These are phyloP conservation scores for Vitis hybrid DNA, from an alignment of 177 flowering plant species.

Conservation along the genomic window DNA sequence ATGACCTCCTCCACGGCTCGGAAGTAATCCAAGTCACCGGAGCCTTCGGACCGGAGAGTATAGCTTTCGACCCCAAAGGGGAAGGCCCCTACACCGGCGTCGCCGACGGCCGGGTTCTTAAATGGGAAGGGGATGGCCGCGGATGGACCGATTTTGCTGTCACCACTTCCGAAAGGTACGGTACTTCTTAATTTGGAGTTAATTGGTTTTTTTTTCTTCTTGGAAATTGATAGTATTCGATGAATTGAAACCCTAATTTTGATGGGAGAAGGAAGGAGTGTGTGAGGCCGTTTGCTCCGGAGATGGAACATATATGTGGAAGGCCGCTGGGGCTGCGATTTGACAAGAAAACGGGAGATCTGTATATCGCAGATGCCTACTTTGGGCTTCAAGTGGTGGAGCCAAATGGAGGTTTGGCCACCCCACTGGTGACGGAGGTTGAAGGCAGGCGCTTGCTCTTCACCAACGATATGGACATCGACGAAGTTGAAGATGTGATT, in stretches of 20 bases:
- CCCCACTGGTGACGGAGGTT: conserved; percentile 38
- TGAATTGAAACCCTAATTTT: neutral
- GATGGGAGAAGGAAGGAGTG: conserved; percentile 42
- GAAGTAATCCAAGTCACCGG: conserved; percentile 27
- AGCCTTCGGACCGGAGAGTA: conserved; percentile 74
- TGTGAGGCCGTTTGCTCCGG: conserved; percentile 54
- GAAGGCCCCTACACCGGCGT: conserved; percentile 83
- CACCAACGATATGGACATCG: conserved; percentile 78
- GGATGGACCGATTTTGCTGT: conserved; percentile 66
- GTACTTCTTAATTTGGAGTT: neutral
- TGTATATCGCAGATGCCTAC: conserved; percentile 83
- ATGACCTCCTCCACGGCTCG: conserved; percentile 33
- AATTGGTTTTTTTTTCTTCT: neutral
- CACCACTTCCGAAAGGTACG: conserved; percentile 56
- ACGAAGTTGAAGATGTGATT: conserved; percentile 43
- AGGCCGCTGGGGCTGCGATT: conserved; percentile 77
- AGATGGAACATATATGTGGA: conserved; percentile 76
- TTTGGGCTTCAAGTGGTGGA: conserved; percentile 67
- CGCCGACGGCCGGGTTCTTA: conserved; percentile 71
- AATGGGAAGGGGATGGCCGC: conserved; percentile 35
- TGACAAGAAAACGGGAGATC: conserved; percentile 61
- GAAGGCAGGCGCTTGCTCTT: conserved; percentile 53
- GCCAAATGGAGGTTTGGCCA: conserved; percentile 64
- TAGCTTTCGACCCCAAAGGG: conserved; percentile 62
- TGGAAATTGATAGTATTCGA: neutral